Evolutionary conservation across 2,329 filamentous ascomycete genomes (phyloP).

Genomic region (Calycina herbarum): DNA sequence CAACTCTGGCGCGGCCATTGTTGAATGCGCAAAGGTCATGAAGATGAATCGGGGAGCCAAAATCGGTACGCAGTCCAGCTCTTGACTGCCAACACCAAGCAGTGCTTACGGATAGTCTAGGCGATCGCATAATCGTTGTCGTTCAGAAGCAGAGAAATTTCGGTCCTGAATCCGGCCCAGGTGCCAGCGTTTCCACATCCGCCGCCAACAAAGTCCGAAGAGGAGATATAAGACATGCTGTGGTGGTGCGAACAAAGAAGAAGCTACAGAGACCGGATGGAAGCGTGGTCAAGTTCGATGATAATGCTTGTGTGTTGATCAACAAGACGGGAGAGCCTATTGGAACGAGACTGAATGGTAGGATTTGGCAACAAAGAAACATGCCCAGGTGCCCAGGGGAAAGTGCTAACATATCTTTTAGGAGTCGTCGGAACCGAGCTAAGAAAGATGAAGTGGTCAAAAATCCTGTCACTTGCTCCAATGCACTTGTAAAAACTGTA

Average conservation of each 20-base stretch:
- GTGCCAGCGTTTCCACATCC: conserved; percentile 68
- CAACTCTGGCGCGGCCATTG: conserved; percentile 92
- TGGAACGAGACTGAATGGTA: conserved; percentile 83
- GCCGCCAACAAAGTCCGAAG: conserved; percentile 91
- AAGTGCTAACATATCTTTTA: conserved; percentile 34
- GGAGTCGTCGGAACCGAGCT: conserved; percentile 88
- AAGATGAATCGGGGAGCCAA: conserved; percentile 85
- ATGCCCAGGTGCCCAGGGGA: neutral
- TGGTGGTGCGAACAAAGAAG: conserved; percentile 89
- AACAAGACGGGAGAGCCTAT: conserved; percentile 97
- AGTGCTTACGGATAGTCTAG: conserved; percentile 46
- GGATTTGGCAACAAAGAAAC: conserved; percentile 30
- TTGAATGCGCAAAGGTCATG: conserved; percentile 93
- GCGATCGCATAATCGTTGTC: conserved; percentile 95
- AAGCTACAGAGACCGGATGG: conserved; percentile 85
- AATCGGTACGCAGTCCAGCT: conserved; percentile 65
- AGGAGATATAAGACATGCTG: conserved; percentile 93
- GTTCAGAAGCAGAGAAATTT: conserved; percentile 92
- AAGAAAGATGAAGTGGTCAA: conserved; percentile 93
- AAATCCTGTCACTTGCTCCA: conserved; percentile 94
- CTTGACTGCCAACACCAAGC: conserved; percentile 8
- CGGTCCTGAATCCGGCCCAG: conserved; percentile 68
- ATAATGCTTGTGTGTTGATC: conserved; percentile 96
- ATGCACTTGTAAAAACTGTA: conserved; percentile 61
- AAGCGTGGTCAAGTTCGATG: conserved; percentile 88